Percentiles rank a stretch among this genome's conserved stretches.
These are phyloP conservation scores for Prunus armeniaca DNA, from an alignment of 306 rosid species.

Conservation along the genomic window DNA sequence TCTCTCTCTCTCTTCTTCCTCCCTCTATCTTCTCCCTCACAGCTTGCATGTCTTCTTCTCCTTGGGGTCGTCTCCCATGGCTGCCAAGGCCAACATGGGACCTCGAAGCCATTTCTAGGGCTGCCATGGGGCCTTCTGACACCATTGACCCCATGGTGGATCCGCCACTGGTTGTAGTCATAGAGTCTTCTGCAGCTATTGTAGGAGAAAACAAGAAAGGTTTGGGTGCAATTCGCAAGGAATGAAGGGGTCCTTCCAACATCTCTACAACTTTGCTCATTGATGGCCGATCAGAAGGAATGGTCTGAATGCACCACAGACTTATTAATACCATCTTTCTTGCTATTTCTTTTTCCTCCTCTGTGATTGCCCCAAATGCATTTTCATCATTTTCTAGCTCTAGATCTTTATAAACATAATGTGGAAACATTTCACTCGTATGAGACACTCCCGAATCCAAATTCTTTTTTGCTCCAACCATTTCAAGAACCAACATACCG, in stretches of 20 bases:
- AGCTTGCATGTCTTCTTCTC: too few relatives aligned
- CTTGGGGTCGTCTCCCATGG: too few relatives aligned
- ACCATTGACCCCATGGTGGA: too few relatives aligned
- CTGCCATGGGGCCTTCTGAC: too few relatives aligned
- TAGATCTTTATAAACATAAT: not conserved
- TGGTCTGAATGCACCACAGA: slow-evolving; percentile 42
- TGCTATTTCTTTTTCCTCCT: slow-evolving; percentile 27
- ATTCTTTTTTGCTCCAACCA: slow-evolving; percentile 11
- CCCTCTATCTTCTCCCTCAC: too few relatives aligned
- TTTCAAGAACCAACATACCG: slow-evolving; percentile 14
- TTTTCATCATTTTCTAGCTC: not conserved
- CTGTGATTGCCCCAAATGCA: not conserved
- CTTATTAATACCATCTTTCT: slow-evolving; percentile 34
- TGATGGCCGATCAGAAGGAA: slow-evolving; percentile 33
- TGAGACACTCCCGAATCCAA: not conserved
- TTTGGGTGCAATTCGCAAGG: slow-evolving; percentile 33
- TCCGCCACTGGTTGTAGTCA: too few relatives aligned
- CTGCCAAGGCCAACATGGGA: too few relatives aligned
- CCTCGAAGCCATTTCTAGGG: too few relatives aligned
- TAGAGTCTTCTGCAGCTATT: not conserved
- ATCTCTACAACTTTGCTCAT: slow-evolving; percentile 40
- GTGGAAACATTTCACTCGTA: not conserved
- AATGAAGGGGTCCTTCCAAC: slow-evolving; percentile 30
- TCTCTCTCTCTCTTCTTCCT: too few relatives aligned
- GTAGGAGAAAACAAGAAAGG: slow-evolving; percentile 26